Evolutionary conservation across 2,329 filamentous ascomycete genomes (phyloP).

Genomic region (Penicillium sp.): DNA sequence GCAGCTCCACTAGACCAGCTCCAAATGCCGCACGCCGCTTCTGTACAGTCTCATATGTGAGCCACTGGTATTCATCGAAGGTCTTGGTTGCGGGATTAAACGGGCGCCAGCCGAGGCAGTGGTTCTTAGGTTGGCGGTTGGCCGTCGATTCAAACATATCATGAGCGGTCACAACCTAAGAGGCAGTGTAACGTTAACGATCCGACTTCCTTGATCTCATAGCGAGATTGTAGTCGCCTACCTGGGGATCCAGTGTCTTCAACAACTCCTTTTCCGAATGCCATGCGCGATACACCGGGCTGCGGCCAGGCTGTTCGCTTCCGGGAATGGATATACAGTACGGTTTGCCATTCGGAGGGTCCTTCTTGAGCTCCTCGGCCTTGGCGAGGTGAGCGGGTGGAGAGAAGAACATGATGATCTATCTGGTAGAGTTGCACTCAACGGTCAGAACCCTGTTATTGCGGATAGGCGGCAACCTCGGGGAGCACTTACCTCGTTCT

Average conservation of each 20-base stretch:
- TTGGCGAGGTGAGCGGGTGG: conserved; percentile 35
- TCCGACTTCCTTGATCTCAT: background rate
- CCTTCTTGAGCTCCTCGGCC: conserved; percentile 54
- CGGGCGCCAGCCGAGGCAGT: conserved; percentile 75
- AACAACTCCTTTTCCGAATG: conserved; percentile 71
- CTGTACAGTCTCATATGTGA: conserved; percentile 77
- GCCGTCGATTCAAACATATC: conserved; percentile 75
- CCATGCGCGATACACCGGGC: conserved; percentile 80
- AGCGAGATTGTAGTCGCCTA: conserved; percentile 29
- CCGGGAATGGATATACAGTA: conserved; percentile 78
- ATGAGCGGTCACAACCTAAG: conserved; percentile 65
- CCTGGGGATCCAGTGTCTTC: conserved; percentile 68
- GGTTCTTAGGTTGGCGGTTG: conserved; percentile 63
- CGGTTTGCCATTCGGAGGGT: conserved; percentile 72
- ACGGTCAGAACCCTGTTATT: background rate
- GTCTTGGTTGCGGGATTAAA: conserved; percentile 74
- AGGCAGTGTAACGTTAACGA: background rate
- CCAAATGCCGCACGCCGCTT: conserved; percentile 80
- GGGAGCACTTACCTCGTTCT: background rate
- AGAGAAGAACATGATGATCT: conserved; percentile 38
- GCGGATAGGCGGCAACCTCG: background rate
- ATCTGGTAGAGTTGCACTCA: background rate
- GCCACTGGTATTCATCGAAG: conserved; percentile 78
- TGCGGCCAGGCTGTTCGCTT: conserved; percentile 70
- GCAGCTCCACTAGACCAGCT: conserved; percentile 78